Percentiles rank a stretch among this genome's conserved stretches.
phyloP scores from a whole-genome alignment of 2,329 filamentous ascomycete species.

The Blastomyces silverae region DNA sequence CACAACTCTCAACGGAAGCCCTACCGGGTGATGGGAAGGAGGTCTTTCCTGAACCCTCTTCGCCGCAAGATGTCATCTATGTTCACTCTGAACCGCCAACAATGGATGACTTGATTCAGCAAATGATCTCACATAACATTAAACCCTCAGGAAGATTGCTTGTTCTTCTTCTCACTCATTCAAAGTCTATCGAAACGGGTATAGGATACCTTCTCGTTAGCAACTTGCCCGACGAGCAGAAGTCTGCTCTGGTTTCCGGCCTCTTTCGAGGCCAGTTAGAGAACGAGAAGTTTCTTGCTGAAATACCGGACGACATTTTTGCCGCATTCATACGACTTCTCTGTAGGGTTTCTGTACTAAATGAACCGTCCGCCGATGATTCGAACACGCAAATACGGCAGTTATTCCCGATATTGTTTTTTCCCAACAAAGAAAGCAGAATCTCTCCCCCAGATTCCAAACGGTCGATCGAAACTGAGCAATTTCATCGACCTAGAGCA shows the following conservation, averaged over 20 bases:
- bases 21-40: conserved; percentile 54
- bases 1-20: conserved; percentile 19
- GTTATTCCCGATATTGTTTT: conserved; percentile 17
- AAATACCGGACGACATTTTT: conserved; percentile 36
- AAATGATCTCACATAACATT: conserved; percentile 45
- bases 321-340: conserved; percentile 42
- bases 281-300: conserved; percentile 24
- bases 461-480: conserved; percentile 10
- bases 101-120: conserved; percentile 45
- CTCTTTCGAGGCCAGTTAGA: neutral
- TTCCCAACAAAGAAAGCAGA: neutral
- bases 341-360: conserved; percentile 29
- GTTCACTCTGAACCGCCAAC: conserved; percentile 49
- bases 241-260: conserved; percentile 13
- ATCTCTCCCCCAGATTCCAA: neutral
- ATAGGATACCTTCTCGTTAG: conserved; percentile 40
- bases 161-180: conserved; percentile 45
- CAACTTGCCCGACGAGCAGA: conserved; percentile 30
- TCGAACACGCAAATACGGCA: conserved; percentile 17
- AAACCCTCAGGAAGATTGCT: conserved; percentile 41
- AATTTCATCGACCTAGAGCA: conserved; percentile 26
- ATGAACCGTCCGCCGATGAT: conserved; percentile 12
- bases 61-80: conserved; percentile 53
- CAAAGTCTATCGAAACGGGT: conserved; percentile 36
- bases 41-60: conserved; percentile 49